phyloP scores from a whole-genome alignment of 139 green algal genomes.

The Auxenochlorella protothecoides region DNA sequence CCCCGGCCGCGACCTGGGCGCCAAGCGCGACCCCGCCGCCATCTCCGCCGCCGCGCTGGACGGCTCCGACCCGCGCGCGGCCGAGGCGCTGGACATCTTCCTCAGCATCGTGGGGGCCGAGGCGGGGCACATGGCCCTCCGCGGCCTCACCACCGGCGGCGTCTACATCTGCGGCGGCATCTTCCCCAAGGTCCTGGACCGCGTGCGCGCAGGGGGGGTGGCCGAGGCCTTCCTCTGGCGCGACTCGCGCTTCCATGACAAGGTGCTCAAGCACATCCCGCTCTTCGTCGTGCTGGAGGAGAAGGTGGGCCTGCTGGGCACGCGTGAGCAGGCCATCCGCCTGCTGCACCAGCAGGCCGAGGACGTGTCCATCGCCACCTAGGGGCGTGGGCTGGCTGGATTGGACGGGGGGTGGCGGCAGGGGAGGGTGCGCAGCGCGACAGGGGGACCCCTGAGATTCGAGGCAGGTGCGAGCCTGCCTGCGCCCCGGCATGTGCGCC shows the following conservation, averaged over 20 bases:
- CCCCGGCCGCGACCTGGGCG: neutral
- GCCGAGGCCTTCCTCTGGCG: conserved; percentile 59
- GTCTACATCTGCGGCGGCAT: conserved; percentile 88
- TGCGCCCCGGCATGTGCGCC: too few relatives aligned
- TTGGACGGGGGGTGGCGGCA: neutral
- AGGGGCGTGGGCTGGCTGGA: neutral
- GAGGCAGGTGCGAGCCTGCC: neutral
- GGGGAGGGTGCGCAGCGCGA: neutral
- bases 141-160: conserved; percentile 64
- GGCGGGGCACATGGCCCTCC: conserved; percentile 74
- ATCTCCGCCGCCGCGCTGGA: conserved; percentile 52
- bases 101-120: conserved; percentile 69
- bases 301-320: conserved; percentile 56
- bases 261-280: conserved; percentile 35
- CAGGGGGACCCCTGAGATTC: neutral
- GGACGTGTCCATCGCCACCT: conserved; percentile 9
- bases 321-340: conserved; percentile 41
- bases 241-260: conserved; percentile 33
- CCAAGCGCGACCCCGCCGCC: conserved; percentile 17
- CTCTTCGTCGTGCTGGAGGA: conserved; percentile 68
- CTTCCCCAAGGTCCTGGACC: conserved; percentile 50
- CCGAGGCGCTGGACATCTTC: conserved; percentile 83
- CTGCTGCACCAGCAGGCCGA: conserved; percentile 19
- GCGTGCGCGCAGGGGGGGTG: conserved; percentile 37
- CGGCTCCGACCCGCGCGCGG: conserved; percentile 33